phyloP scores from a whole-genome alignment of 495 filamentous ascomycete species.

The Alectoria sarmentosa region DNA sequence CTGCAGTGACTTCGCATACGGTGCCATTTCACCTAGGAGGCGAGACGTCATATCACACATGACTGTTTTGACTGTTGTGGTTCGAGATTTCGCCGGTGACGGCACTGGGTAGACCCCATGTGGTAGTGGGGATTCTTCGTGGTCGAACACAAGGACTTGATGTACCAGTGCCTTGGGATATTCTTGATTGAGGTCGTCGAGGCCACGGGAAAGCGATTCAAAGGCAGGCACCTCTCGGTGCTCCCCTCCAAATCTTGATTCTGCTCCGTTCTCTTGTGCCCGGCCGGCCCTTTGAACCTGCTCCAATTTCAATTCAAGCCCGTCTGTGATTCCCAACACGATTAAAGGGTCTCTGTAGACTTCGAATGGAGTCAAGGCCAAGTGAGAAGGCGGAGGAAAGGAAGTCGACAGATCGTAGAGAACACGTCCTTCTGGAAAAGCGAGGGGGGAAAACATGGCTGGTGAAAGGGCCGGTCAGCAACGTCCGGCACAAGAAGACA shows the following conservation, averaged over 20 bases:
- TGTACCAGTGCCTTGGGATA: conserved; percentile 72
- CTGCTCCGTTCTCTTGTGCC: conserved; percentile 40
- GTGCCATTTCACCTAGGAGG: conserved; percentile 80
- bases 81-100: conserved; percentile 58
- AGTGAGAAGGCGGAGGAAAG: conserved; percentile 66
- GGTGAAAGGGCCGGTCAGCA: conserved; percentile 29
- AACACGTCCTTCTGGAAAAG: conserved; percentile 82
- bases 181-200: conserved; percentile 60
- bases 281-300: conserved; percentile 31
- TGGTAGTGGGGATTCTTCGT: conserved; percentile 40
- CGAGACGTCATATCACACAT: conserved; percentile 86
- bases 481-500: not conserved
- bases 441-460: conserved; percentile 95
- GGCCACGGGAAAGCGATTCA: conserved; percentile 52
- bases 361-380: conserved; percentile 77
- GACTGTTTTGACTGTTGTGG: conserved; percentile 89
- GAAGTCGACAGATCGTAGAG: conserved; percentile 84
- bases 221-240: conserved; percentile 19
- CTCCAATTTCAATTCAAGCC: conserved; percentile 44
- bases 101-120: conserved; percentile 62
- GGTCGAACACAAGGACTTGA: conserved; percentile 73
- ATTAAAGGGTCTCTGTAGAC: conserved; percentile 72
- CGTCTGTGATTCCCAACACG: conserved; percentile 73
- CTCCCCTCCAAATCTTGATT: conserved; percentile 27
- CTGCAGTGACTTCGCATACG: conserved; percentile 78